Conservation (phyloP, 208 protist genomes). For the Acanthamoeba quina region DNA sequence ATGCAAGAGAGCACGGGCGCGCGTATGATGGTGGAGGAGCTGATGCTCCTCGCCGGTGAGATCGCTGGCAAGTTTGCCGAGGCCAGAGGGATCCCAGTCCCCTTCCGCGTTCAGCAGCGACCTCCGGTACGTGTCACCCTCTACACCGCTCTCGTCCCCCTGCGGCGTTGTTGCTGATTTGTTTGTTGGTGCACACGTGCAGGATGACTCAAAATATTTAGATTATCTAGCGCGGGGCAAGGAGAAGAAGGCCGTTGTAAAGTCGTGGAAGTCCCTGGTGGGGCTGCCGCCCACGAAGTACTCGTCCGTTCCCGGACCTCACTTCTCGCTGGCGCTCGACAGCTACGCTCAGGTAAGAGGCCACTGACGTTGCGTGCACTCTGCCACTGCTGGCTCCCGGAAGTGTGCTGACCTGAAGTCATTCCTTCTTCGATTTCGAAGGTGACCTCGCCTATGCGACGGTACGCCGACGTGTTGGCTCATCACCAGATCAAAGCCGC, state of each 20-base stretch:
- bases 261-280: constrained; percentile 41
- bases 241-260: constrained; percentile 27
- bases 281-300: background rate
- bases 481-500: constrained; percentile 69
- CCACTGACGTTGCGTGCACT: no score
- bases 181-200: background rate
- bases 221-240: background rate
- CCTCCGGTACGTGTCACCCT: background rate
- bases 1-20: background rate
- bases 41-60: constrained; percentile 63
- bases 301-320: background rate
- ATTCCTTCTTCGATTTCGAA: background rate
- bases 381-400: background rate
- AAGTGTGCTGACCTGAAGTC: background rate
- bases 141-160: no score
- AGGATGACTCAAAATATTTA: constrained; percentile 10
- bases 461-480: constrained; percentile 54
- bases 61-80: constrained; percentile 35
- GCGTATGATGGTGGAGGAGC: constrained; percentile 67
- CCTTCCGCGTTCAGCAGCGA: constrained; percentile 17
- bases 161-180: background rate
- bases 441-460: constrained; percentile 50
- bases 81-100: background rate
- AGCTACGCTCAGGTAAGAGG: constrained; percentile 19
- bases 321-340: constrained; percentile 42